Base-by-base conservation (phyloP, 331 rosid genomes). In the Rosa hybrid region DNA sequence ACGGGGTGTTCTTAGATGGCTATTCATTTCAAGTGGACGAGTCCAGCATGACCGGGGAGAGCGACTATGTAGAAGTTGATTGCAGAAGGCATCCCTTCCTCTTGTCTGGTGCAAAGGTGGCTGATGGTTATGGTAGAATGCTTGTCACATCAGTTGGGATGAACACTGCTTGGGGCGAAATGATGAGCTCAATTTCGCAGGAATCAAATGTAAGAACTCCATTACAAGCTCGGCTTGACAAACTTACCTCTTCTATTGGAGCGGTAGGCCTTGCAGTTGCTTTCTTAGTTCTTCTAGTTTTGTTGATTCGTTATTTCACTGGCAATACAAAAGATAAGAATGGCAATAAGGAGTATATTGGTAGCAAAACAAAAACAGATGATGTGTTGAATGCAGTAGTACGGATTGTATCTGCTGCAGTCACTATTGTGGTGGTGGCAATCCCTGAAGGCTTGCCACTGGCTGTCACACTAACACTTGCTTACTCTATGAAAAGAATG, bases 401-500 rank as follows among this genome's bases (percentile, higher is more conserved):
- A 44, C 69, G 78, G 0, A 89, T 94, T 56, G 88, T 92, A 34
- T 88, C 98, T 0, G 87, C 51, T 73, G 96, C 98, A 13, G 91
- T 94, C 64, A 94, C 97, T 10, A 94, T 94, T 44, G 94, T 94
- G 82, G 98, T 94, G 46, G 98, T 94, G 82, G 98, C 98, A 23
- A 94, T 91, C 65, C 98, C 98, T 1, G 97, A 91, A 80, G 97
- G 98, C 12, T 78, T 94, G 71, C 98, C 97, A 23, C 77, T 94
- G 82, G 98, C 98, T 14, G 98, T 94, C 50, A 94, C 96, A 14
- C 87, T 94, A 57, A 94, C 97, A 44, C 83, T 94, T 2, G 98
- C 97, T 63, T 94, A 94, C 81, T 94, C 98, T 59, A 94, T 94
- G 98, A 94, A 94, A 81, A 91, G 97, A 89, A 94, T 94, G 98